Evolutionary conservation across 495 filamentous ascomycete genomes (phyloP), one percentile per base, ranked within the genome.

Genomic region (Daldinia loculata): DNA sequence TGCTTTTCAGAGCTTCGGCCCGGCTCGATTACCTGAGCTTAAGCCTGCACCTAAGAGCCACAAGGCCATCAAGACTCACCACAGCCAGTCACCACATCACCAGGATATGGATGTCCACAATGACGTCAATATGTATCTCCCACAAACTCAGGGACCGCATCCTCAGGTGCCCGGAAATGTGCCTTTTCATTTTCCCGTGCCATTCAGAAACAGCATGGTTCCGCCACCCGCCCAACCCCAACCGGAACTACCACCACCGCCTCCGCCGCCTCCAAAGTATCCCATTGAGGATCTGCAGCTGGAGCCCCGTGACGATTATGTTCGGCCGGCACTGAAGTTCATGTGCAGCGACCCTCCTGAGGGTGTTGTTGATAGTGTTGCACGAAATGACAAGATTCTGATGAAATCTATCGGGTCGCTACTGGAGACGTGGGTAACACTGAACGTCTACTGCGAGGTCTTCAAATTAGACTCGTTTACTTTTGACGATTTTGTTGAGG

Each of bases 391-490:
- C 67, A 89, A 89, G 41, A 88, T 97, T 61, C 80, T 87, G 15
- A 93, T 93, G 87, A 87, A 91, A 73, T 93, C 92, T 2, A 88
- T 96, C 9, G 93, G 93, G 1, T 84, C 87, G 12, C 82, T 98
- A 9, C 81, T 98, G 29, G 94, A 97, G 78, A 93, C 90, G 0
- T 99, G 96, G 96, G 91, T 97, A 67, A 97, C 94, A 6, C 84
- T 99, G 26, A 98, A 97, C 74, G 95, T 98, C 34, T 97, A 96
- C 75, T 96, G 93, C 72, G 92, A 97, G 75, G 90, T 97, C 9
- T 97, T 93, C 72, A 88, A 92, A 69, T 84, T 99, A 24, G 95
- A 99, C 77, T 98, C 95, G 0, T 99, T 98, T 75, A 98, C 95
- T 0, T 95, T 99, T 73, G 95, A 99, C 75, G 96, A 99, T 80